Evolutionary conservation across 441 rosid genomes (phyloP).

Genomic region (Eutrema salsugineum): DNA sequence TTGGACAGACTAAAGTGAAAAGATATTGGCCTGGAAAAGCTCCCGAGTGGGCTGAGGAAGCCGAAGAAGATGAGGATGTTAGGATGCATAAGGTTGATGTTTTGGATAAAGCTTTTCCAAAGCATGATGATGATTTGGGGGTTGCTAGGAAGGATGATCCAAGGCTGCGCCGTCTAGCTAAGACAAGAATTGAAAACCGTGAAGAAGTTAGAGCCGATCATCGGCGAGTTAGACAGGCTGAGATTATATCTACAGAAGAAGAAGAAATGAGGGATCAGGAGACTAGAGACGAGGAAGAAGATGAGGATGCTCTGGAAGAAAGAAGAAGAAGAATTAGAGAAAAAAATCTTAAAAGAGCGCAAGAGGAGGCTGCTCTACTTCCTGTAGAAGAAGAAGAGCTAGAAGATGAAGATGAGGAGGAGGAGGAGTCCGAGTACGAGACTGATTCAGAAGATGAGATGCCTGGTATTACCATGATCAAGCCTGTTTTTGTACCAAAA

Average conservation of each 20-base stretch:
- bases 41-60: constrained; percentile 88
- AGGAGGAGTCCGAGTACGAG: constrained; percentile 84
- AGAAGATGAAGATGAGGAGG: constrained; percentile 68
- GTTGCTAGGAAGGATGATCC: constrained; percentile 61
- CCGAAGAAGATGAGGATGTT: constrained; percentile 71
- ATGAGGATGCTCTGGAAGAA: constrained; percentile 68
- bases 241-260: constrained; percentile 71
- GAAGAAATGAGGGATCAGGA: constrained; percentile 64
- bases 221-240: constrained; percentile 72
- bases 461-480: constrained; percentile 66
- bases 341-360: constrained; percentile 53
- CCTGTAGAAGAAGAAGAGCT: constrained; percentile 70
- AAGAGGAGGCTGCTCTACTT: constrained; percentile 59
- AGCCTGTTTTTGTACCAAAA: constrained; percentile 81
- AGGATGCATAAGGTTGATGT: constrained; percentile 51
- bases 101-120: constrained; percentile 66
- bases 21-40: constrained; percentile 96
- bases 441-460: constrained; percentile 83
- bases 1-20: constrained; percentile 77
- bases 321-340: constrained; percentile 70
- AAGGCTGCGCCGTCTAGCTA: constrained; percentile 81
- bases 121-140: constrained; percentile 41
- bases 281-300: constrained; percentile 59
- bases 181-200: constrained; percentile 65
- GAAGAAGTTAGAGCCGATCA: constrained; percentile 90